phyloP scores from a whole-genome alignment of 169 alveolate genomes.

The Eimeria brunetti region DNA sequence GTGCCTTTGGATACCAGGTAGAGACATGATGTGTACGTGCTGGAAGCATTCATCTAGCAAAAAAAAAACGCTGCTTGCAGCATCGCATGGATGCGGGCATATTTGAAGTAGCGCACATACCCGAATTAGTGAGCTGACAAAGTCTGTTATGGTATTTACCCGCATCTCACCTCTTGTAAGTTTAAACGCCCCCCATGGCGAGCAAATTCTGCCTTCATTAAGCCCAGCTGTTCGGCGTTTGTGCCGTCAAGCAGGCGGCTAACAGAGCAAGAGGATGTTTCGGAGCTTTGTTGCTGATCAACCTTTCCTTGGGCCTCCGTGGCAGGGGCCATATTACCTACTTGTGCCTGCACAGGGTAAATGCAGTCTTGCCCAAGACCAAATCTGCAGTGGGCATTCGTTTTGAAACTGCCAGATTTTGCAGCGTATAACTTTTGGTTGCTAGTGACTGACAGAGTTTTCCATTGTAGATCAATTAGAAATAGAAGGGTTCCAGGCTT shows the following conservation, averaged over 20 bases:
- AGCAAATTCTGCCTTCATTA: constrained; percentile 59
- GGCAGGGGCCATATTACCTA: neutral
- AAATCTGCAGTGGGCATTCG: neutral
- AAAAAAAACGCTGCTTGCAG: neutral
- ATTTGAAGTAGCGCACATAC: neutral
- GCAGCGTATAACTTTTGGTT: neutral
- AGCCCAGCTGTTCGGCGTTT: constrained; percentile 25
- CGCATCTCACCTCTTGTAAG: constrained; percentile 17
- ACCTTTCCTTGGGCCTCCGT: constrained; percentile 8
- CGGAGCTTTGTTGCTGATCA: constrained; percentile 9
- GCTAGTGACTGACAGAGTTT: neutral
- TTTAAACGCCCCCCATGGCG: constrained; percentile 58
- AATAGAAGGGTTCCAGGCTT: neutral
- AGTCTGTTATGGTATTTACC: neutral
- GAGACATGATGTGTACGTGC: neutral
- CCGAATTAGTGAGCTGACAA: neutral
- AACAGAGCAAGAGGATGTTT: constrained; percentile 39
- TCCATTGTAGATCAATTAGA: neutral
- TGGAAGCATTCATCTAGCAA: neutral
- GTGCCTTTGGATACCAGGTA: neutral
- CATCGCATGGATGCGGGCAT: neutral
- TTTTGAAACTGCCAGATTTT: neutral
- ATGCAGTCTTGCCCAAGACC: neutral
- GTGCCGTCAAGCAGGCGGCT: constrained; percentile 48
- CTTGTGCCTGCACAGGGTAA: constrained; percentile 1